Evolutionary conservation across 2,329 filamentous ascomycete species (phyloP), one percentile per base, ranked within the genome.

Genomic region (Pyricularia grisea): DNA sequence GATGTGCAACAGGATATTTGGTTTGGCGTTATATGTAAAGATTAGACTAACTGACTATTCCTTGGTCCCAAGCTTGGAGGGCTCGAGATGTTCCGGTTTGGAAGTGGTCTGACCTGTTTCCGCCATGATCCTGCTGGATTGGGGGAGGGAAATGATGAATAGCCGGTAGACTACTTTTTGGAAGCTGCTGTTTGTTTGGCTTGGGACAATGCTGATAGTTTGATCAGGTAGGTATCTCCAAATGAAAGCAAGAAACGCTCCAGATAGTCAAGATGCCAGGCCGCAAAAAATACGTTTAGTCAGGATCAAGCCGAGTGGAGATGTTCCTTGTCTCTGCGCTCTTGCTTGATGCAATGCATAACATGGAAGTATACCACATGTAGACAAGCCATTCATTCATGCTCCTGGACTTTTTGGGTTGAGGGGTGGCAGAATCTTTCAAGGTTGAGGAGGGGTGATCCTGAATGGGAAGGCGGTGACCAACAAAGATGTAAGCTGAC

Each of bases 41-140:
- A 25, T 23, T 25, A 61, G 58, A 61, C 58, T 61, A 27, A 84
- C 88, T 74, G 82, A 96, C 93, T 97, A 96, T 83, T 94, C 90
- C 80, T 93, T 97, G 33, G 93, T 97, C 67, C 94, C 94, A 33
- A 98, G 87, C 77, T 86, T 80, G 77, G 83, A 97, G 23, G 93
- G 92, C 72, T 91, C 86, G 30, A 97, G 88, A 74, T 91, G 87
- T 1, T 80, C 79, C n/a, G 89, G 90, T 70, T 82, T 84, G 69
- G 70, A 58, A 27, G 9, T 30, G 6, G 64, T 25, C 23, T 23
- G 27, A 3, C 63, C 17, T 25, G 42, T n/a, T 28, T 67, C 65
- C 14, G 50, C n/a, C 67, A 68, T 31, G 11, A 27, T 50, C 10
- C 33, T 65, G 11, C 7, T 27, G 1, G 4, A n/a, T 5, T 27